Conservation (phyloP, 2,329 filamentous ascomycete genomes). For the Emergomyces orientalis region DNA sequence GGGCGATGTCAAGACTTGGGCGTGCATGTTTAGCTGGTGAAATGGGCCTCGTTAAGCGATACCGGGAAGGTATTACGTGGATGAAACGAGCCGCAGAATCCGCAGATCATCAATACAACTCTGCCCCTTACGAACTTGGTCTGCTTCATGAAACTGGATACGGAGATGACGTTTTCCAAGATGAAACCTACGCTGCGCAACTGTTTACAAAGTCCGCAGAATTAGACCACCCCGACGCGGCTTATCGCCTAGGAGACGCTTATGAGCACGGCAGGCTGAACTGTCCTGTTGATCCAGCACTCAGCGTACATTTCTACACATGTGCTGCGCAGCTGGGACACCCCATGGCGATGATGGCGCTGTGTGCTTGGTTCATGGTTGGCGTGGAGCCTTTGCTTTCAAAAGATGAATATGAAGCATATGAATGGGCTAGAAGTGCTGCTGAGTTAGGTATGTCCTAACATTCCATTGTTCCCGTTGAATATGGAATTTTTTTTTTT, state of each 20-base stretch:
- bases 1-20: slow-evolving; percentile 85
- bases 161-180: slow-evolving; percentile 86
- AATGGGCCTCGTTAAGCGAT: slow-evolving; percentile 71
- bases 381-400: slow-evolving; percentile 85
- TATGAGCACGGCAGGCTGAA: slow-evolving; percentile 86
- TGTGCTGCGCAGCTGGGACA: slow-evolving; percentile 78
- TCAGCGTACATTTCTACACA: slow-evolving; percentile 97
- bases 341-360: slow-evolving; percentile 87
- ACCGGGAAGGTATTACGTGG: slow-evolving; percentile 92
- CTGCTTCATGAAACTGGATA: slow-evolving; percentile 86
- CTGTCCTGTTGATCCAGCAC: slow-evolving; percentile 80
- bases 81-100: slow-evolving; percentile 85
- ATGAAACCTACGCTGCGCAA: slow-evolving; percentile 83
- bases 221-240: slow-evolving; percentile 77
- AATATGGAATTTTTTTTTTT: too few relatives aligned
- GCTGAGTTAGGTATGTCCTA: slow-evolving; percentile 65
- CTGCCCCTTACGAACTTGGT: slow-evolving; percentile 83
- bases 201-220: slow-evolving; percentile 92
- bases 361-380: slow-evolving; percentile 98
- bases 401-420: slow-evolving; percentile 92
- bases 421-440: slow-evolving; percentile 85
- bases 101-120: slow-evolving; percentile 84
- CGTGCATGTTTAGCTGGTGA: slow-evolving; percentile 85
- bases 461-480: not conserved
- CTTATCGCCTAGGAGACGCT: slow-evolving; percentile 83